Evolutionary conservation across 139 green algal species (phyloP), one percentile per base, ranked within the genome.

Genomic region (Mychonastes homosphaera): DNA sequence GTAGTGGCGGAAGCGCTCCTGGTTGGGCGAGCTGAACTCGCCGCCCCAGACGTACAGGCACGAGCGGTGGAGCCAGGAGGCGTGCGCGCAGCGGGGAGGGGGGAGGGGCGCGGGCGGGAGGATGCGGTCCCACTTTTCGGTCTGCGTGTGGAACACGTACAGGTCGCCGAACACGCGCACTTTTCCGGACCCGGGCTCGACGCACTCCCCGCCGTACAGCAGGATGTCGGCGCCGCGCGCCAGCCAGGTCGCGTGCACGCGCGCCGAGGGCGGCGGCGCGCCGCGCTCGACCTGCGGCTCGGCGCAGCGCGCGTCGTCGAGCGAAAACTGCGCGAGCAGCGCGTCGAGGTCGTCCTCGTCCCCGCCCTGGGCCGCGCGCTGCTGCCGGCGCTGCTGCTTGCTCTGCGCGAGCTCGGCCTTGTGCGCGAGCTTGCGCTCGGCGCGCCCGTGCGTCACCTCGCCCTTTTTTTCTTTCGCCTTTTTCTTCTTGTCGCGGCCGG

Each of bases 1-100:
- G 69, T 3, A 40, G 44, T 6, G 10, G 4, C 19, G 38, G 13
- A 46, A 39, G 10, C 77, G 76, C 67, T 94, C 82, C 72, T 92
- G 83, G 51, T 81, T 81, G 4, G 79, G 84, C 0, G 76, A 90
- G 8, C 88, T 96, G 64, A 98, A 92, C 75, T 98, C 92, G 1
- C 92, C 92, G 3, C 90, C 90, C 70, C 94, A 98, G 27, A 99
- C 54, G 56, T 91, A 95, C 58, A 98, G 71, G 54, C 67, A 84
- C 21, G 52, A 39, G 64, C 87, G 92, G 56, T 79, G 65, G 3
- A 85, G 61, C 18, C 89, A 79, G 4, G 83, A 83, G 59, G 95
- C 87, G 68, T 97, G 91, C 4, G 79, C 79, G 33, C 77, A 92
- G 32, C 91, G 73, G 2, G 91, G 87, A 2, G 80, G 66, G 2